Evolutionary conservation across 306 rosid genomes (phyloP).

Genomic region (Gillenia trifoliata): DNA sequence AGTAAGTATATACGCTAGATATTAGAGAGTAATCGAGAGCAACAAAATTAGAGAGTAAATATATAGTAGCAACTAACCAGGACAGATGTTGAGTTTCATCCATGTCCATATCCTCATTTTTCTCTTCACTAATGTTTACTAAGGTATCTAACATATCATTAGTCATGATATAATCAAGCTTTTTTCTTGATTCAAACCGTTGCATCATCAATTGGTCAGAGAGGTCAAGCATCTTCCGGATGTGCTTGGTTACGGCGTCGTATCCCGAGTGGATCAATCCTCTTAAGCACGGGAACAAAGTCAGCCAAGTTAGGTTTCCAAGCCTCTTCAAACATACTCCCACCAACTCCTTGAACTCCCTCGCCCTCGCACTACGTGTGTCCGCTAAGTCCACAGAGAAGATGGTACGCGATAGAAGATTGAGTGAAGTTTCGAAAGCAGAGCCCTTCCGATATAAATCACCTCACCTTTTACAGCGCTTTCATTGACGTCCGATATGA

Average conservation of each 20-base stretch:
- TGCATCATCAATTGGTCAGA: background rate
- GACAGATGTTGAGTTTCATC: background rate
- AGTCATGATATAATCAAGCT: background rate
- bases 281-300: constrained; percentile 15
- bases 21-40: background rate
- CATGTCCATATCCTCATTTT: background rate
- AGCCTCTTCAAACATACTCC: background rate
- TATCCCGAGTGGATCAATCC: constrained; percentile 13
- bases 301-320: constrained; percentile 13
- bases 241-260: background rate
- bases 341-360: constrained; percentile 12
- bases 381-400: background rate
- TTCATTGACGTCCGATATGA: too few species aligned
- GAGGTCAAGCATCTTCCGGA: background rate
- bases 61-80: background rate
- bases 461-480: too few species aligned
- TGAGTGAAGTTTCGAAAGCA: constrained; percentile 5
- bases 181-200: background rate
- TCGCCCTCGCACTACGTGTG: constrained; percentile 6
- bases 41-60: background rate
- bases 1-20: too few species aligned
- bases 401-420: constrained; percentile 19
- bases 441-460: constrained; percentile 17
- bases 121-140: background rate
- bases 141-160: background rate